Base-by-base conservation (phyloP, 1,284 basidiomycete species). In the Ceratobasidium sp. region DNA sequence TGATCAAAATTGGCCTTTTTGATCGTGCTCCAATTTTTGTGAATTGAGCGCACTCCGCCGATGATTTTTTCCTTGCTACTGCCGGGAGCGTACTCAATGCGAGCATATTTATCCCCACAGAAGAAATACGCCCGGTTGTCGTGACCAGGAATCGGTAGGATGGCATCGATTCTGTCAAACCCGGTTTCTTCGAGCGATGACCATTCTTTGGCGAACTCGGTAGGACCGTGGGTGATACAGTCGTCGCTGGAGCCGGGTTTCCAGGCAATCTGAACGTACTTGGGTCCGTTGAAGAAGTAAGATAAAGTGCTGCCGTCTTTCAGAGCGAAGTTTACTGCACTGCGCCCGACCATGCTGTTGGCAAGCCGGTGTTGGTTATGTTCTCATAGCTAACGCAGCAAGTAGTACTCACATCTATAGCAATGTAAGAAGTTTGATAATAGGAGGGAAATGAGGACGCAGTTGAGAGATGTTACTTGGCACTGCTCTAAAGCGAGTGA, bases 21-120 rank as follows among this genome's bases (percentile, higher is more conserved):
- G 1, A 74, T 5, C 4, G 71, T 52, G 17, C 10, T 1, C 71
- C 71, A 74, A n/a, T n/a, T n/a, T 1, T 44, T 42, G n/a, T 7
- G 10, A 23, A 50, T 28, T n/a, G 46, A 23, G 40, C 38, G 46
- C 20, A 61, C 33, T 17, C 48, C n/a, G 23, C 56, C 56, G 15
- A 46, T 2, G 2, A 54, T 38, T 12, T 52, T 23, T 40, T 62
- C 42, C 42, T 40, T 20, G 33, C 28, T 13, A 40, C 20, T 54
- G n/a, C 71, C 33, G 15, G 71, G 71, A 33, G 44, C 44, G 23
- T 50, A 74, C 13, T 65, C 42, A 20, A 65, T 65, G 38, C 48
- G 48, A 0, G 61, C 70, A 50, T 74, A 74, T 4, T 74, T 42
- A 33, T n/a, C 17, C 3, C 59, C 71, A n/a, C 23, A 64, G 61